Evolutionary conservation across 2,329 filamentous ascomycete species (phyloP).

Genomic region (Fusarium sp.): DNA sequence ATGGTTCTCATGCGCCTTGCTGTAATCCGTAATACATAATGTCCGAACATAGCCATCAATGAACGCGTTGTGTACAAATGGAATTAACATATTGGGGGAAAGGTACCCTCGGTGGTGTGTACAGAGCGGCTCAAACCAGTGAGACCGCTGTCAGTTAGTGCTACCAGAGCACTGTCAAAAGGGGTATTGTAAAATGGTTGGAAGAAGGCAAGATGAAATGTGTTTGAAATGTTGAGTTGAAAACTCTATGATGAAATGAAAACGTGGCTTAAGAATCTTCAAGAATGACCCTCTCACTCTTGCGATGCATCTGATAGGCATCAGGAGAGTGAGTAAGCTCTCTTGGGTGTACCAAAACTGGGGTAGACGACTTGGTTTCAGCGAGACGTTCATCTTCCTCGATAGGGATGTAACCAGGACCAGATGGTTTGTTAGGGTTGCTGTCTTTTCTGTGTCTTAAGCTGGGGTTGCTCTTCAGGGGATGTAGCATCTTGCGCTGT

Average conservation of each 20-base stretch:
- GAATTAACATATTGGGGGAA: slow-evolving; percentile 17
- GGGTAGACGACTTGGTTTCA: slow-evolving; percentile 61
- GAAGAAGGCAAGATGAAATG: slow-evolving; percentile 13
- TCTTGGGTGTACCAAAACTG: slow-evolving; percentile 61
- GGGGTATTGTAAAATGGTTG: slow-evolving; percentile 15
- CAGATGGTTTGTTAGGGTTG: slow-evolving; percentile 17
- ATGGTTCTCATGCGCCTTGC: slow-evolving; percentile 46
- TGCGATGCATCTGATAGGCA: slow-evolving; percentile 65
- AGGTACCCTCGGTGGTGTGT: slow-evolving; percentile 26
- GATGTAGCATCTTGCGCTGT: slow-evolving; percentile 72
- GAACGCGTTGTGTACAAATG: slow-evolving; percentile 38
- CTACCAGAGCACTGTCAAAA: slow-evolving; percentile 37
- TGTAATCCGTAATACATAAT: slow-evolving; percentile 41
- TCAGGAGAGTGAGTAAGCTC: slow-evolving; percentile 51
- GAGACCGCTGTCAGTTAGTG: slow-evolving; percentile 22
- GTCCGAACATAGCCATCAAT: slow-evolving; percentile 37
- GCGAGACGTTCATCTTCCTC: slow-evolving; percentile 51
- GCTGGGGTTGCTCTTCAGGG: slow-evolving; percentile 60
- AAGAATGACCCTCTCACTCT: slow-evolving; percentile 63
- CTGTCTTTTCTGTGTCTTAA: slow-evolving; percentile 41
- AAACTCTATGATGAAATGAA: background rate
- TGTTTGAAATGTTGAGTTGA: background rate
- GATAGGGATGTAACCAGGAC: slow-evolving; percentile 39
- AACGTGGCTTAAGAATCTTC: slow-evolving; percentile 55
- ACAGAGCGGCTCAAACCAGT: slow-evolving; percentile 35